Evolutionary conservation across 768 basidiomycete species (phyloP).

Genomic region (Termitomyces sp.): DNA sequence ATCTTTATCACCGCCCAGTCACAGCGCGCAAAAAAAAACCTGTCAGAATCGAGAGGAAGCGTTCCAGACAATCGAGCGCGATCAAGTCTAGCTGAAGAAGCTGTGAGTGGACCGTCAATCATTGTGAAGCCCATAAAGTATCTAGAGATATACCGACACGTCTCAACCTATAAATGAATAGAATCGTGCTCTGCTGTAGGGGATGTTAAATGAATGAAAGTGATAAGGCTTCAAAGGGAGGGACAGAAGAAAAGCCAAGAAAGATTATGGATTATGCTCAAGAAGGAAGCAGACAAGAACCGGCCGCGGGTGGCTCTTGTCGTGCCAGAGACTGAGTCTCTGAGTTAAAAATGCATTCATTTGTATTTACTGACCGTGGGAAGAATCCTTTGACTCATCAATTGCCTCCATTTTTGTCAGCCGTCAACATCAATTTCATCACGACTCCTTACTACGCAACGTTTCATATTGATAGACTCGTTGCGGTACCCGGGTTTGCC

Average conservation of each 20-base stretch:
- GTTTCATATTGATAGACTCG: not conserved
- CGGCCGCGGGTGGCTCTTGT: not conserved
- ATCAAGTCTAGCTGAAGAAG: not conserved
- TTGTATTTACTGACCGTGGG: slow-evolving; percentile 1
- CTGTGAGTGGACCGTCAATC: not conserved
- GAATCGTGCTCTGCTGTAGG: not conserved
- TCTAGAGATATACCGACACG: not conserved
- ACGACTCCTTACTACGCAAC: not conserved
- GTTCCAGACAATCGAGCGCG: too few species aligned
- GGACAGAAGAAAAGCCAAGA: not conserved
- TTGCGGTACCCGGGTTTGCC: too few species aligned
- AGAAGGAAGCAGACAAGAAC: not conserved
- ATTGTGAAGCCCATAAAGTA: not conserved
- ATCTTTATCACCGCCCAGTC: not conserved
- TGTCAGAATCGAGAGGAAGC: not conserved
- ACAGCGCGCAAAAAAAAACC: not conserved
- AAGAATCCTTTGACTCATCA: not conserved
- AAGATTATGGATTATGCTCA: not conserved
- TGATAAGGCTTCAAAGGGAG: not conserved
- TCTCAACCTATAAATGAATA: not conserved
- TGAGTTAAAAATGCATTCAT: not conserved
- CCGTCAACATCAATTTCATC: too few species aligned
- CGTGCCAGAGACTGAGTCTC: not conserved
- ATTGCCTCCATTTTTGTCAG: not conserved
- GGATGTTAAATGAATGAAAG: not conserved